Conservation (phyloP, 345 rosid genomes). For the Erucastrum elatum region DNA sequence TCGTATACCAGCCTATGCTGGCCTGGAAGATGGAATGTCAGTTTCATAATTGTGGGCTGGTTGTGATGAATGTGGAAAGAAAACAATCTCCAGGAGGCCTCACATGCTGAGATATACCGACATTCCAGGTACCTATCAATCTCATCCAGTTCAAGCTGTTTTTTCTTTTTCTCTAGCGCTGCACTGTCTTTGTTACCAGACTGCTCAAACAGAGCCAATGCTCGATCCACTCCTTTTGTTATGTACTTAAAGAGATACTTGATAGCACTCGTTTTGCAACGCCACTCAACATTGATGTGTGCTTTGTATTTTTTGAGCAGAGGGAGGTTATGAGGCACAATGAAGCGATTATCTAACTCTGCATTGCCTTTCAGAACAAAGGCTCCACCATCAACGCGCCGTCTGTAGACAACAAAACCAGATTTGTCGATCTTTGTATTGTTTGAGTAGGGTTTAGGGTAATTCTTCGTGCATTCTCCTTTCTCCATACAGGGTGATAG, state of each 20-base stretch:
- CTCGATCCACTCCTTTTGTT: background rate
- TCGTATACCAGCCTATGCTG: too few relatives aligned
- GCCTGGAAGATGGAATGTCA: too few relatives aligned
- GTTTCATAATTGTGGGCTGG: too few relatives aligned
- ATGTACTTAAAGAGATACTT: constrained; percentile 11
- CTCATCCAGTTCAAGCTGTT: too few relatives aligned
- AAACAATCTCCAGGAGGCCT: too few relatives aligned
- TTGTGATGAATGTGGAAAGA: too few relatives aligned
- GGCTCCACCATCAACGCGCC: background rate
- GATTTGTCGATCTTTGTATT: background rate
- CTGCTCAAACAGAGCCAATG: background rate
- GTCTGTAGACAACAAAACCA: background rate
- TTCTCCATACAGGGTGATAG: background rate
- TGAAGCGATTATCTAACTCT: background rate
- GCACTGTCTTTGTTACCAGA: too few relatives aligned
- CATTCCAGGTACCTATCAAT: background rate
- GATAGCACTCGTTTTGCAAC: background rate
- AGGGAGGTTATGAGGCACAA: background rate
- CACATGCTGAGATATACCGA: too few relatives aligned
- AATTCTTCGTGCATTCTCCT: background rate
- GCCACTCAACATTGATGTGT: constrained; percentile 10
- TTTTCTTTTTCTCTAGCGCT: too few relatives aligned
- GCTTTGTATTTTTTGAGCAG: background rate
- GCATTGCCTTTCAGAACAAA: background rate
- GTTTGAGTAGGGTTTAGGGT: background rate